A percentile compares a stretch with the other conserved stretches of the same genome.
These are phyloP conservation scores for Hyphopichia burtonii DNA, from an alignment of 1,139 yeast genomes.

Conservation along the genomic window DNA sequence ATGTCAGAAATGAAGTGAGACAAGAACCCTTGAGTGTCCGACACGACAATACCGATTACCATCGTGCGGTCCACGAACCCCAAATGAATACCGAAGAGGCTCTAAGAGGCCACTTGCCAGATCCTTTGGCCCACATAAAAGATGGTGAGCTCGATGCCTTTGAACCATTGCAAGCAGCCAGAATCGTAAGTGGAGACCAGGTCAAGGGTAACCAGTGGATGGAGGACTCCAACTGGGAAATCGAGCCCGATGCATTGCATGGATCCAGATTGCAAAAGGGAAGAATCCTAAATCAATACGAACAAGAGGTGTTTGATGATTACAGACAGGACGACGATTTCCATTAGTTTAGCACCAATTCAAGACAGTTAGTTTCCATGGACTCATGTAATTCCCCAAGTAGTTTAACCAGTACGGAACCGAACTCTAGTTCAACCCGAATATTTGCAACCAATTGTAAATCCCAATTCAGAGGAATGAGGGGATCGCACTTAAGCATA, in stretches of 20 bases:
- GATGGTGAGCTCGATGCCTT: constrained; percentile 35
- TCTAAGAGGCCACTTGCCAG: constrained; percentile 33
- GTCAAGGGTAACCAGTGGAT: constrained; percentile 37
- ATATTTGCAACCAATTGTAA: too few species aligned
- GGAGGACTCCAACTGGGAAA: constrained; percentile 32
- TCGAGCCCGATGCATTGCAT: background rate
- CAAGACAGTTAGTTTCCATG: too few species aligned
- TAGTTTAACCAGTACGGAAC: too few species aligned
- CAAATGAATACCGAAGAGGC: background rate
- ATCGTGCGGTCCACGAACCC: constrained; percentile 7
- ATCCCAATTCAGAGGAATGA: too few species aligned
- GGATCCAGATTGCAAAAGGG: constrained; percentile 9
- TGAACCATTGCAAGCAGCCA: constrained; percentile 42
- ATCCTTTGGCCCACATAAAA: constrained; percentile 46
- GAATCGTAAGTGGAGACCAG: constrained; percentile 44
- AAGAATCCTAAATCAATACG: constrained; percentile 24
- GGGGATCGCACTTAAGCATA: too few species aligned
- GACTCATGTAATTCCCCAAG: too few species aligned
- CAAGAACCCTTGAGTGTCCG: too few species aligned
- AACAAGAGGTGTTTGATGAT: constrained; percentile 43
- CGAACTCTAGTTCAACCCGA: too few species aligned
- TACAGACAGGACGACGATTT: constrained; percentile 42
- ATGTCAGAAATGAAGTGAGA: constrained; percentile 9
- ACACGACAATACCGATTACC: constrained; percentile 5
- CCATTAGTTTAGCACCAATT: too few species aligned